Conservation (phyloP, 495 filamentous ascomycete genomes). For the Annulohypoxylon bovei region DNA sequence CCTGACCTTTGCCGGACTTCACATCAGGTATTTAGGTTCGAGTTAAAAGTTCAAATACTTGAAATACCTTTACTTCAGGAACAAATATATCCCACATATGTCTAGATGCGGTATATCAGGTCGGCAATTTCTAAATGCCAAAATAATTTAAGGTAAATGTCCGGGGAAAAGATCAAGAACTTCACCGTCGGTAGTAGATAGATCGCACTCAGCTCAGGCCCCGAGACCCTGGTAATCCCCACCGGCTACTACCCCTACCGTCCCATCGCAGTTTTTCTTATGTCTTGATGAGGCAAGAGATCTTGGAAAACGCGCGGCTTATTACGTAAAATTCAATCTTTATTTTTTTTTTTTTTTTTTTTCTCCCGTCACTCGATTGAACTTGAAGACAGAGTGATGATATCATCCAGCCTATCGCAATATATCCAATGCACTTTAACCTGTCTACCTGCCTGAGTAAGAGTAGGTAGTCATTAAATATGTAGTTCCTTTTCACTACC, state of each 20-base stretch:
- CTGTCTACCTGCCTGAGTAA: no score
- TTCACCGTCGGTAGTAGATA: background rate
- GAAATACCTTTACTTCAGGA: background rate
- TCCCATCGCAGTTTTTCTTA: conserved; percentile 2
- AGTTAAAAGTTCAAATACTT: background rate
- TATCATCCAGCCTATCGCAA: no score
- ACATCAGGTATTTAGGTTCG: no score
- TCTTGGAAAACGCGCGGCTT: conserved; percentile 12
- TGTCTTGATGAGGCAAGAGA: conserved; percentile 6
- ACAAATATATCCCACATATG: background rate
- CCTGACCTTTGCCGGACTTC: no score
- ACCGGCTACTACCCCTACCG: conserved; percentile 7
- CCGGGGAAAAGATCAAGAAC: background rate
- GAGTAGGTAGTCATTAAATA: no score
- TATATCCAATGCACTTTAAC: no score
- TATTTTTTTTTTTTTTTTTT: background rate
- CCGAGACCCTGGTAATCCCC: background rate
- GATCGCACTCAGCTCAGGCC: background rate
- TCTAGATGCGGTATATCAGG: background rate
- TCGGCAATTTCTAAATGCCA: background rate
- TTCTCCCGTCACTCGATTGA: no score
- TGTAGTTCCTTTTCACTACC: no score
- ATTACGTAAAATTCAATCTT: background rate
- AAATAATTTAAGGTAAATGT: background rate
- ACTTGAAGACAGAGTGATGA: no score